phyloP scores from a whole-genome alignment of 768 basidiomycete species.

The Boletus tomentosulus region DNA sequence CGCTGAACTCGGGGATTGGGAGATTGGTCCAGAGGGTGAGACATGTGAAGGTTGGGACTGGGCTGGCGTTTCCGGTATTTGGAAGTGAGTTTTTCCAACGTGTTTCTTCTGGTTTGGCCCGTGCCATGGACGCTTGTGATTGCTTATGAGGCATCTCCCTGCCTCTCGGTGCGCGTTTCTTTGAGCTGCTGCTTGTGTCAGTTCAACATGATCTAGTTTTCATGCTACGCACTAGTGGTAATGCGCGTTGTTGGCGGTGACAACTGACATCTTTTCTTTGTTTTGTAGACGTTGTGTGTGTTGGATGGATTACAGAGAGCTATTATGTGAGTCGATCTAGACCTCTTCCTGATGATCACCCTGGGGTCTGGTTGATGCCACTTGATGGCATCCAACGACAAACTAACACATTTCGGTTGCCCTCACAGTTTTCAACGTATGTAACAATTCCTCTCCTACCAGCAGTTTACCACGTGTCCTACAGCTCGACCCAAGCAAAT shows the following conservation, averaged over 20 bases:
- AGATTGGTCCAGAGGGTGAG: conserved; percentile 17
- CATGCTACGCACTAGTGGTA: neutral
- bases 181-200: neutral
- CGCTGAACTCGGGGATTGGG: conserved; percentile 17
- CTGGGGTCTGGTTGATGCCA: neutral
- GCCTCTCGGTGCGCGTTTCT: neutral
- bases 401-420: neutral
- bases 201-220: neutral
- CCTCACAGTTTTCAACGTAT: conserved; percentile 23
- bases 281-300: conserved; percentile 47
- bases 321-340: conserved; percentile 40
- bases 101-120: neutral
- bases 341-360: neutral
- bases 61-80: conserved; percentile 52
- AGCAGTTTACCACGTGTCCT: neutral
- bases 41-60: conserved; percentile 51
- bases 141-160: neutral
- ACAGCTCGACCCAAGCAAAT: conserved; percentile 27
- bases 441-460: neutral
- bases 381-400: neutral
- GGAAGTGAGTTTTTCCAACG: conserved; percentile 39
- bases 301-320: conserved; percentile 56
- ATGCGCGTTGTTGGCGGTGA: neutral
- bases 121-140: neutral
- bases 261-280: conserved; percentile 4